Evolutionary conservation across 1,139 yeast genomes (phyloP).

Genomic region (Suhomyces atakaporum): DNA sequence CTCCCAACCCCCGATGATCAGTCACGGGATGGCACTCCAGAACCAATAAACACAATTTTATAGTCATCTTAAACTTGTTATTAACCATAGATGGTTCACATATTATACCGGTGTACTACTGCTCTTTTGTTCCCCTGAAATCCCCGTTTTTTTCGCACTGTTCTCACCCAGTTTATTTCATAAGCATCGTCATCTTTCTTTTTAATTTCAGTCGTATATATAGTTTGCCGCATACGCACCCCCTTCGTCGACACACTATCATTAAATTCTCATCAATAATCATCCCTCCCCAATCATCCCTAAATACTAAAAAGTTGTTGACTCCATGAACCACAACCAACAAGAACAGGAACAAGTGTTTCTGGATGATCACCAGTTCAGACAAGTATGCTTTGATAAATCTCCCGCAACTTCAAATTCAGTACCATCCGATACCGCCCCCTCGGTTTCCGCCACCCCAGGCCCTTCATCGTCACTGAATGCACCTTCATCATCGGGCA

Average conservation of each 20-base stretch:
- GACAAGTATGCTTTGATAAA: conserved; percentile 37
- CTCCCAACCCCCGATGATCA: too few species aligned
- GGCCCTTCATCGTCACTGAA: conserved; percentile 11
- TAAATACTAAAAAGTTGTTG: too few species aligned
- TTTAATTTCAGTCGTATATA: conserved; percentile 12
- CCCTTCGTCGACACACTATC: conserved; percentile 2
- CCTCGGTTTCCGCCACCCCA: conserved; percentile 10
- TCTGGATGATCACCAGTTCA: conserved; percentile 34
- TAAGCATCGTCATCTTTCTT: conserved; percentile 15
- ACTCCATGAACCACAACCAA: conserved; percentile 28
- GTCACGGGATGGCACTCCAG: too few species aligned
- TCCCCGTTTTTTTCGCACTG: conserved; percentile 7
- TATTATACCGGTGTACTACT: too few species aligned
- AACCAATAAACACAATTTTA: too few species aligned
- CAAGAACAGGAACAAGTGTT: conserved; percentile 37
- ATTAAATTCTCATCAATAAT: not conserved
- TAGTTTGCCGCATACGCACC: conserved; percentile 10
- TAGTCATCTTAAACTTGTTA: too few species aligned
- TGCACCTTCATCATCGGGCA: conserved; percentile 17
- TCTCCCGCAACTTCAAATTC: conserved; percentile 18
- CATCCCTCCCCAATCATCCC: conserved; percentile 5
- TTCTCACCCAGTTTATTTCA: conserved; percentile 13
- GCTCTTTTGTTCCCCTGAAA: too few species aligned
- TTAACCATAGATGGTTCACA: too few species aligned
- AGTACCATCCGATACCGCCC: conserved; percentile 16